Percentiles rank a stretch among this genome's conserved stretches.
phyloP scores from a whole-genome alignment of 108 stramenopile species.

The Discostella pseudostelligera region DNA sequence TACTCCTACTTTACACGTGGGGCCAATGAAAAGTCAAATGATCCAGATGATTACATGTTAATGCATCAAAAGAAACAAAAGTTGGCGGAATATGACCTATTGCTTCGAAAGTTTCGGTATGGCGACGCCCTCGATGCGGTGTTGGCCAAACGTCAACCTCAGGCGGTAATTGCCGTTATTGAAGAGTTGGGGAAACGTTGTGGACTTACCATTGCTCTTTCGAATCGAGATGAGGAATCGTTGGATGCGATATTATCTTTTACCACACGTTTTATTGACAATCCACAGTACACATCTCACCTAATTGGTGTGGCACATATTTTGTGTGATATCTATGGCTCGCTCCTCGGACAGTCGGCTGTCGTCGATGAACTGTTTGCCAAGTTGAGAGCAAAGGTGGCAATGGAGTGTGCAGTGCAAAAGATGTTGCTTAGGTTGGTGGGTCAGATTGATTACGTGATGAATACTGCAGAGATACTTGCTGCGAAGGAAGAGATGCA shows the following conservation, averaged over 20 bases:
- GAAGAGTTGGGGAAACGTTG: constrained; percentile 86
- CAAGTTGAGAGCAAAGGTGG: constrained; percentile 74
- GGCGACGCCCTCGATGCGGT: constrained; percentile 87
- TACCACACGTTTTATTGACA: constrained; percentile 72
- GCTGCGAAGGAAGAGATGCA: constrained; percentile 8
- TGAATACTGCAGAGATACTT: constrained; percentile 52
- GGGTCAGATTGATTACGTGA: constrained; percentile 77
- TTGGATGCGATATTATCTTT: constrained; percentile 84
- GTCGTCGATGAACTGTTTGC: constrained; percentile 82
- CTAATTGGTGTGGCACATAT: constrained; percentile 67
- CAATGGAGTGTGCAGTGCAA: constrained; percentile 64
- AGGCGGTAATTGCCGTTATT: constrained; percentile 66
- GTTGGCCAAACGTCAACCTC: constrained; percentile 65
- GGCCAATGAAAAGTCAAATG: constrained; percentile 55
- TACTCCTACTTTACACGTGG: constrained; percentile 80
- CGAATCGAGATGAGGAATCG: constrained; percentile 84
- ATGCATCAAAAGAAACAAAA: constrained; percentile 62
- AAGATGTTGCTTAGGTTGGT: constrained; percentile 56
- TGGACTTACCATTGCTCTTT: constrained; percentile 72
- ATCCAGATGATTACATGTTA: constrained; percentile 68
- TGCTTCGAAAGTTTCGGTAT: constrained; percentile 86
- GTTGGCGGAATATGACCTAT: constrained; percentile 67
- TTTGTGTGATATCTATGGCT: constrained; percentile 55
- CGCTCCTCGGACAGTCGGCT: constrained; percentile 72
- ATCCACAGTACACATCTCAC: constrained; percentile 70